Evolutionary conservation across 768 basidiomycete species (phyloP).

Genomic region (Rhizopogon rudus): DNA sequence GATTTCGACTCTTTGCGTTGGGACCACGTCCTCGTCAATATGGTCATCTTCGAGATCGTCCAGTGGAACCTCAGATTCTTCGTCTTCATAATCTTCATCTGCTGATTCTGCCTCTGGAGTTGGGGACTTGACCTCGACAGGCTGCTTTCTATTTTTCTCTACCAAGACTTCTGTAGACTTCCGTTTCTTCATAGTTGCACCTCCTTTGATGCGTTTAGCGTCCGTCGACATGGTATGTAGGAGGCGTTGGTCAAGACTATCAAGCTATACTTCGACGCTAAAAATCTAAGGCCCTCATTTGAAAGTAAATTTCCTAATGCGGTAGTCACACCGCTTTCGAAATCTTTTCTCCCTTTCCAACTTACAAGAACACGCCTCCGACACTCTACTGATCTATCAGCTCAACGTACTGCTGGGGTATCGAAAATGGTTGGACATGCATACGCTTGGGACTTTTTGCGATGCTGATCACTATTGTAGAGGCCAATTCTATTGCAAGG

Average conservation of each 20-base stretch:
- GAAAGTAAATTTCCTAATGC: background rate
- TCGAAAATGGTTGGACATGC: background rate
- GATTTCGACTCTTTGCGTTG: constrained; percentile 69
- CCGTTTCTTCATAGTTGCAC: background rate
- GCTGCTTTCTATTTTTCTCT: background rate
- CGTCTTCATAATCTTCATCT: constrained; percentile 21
- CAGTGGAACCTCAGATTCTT: constrained; percentile 47
- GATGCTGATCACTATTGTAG: constrained; percentile 27
- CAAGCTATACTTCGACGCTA: background rate
- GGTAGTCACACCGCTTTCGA: background rate
- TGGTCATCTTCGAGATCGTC: constrained; percentile 61
- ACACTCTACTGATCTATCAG: background rate
- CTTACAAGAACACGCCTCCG: too few species aligned
- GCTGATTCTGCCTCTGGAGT: constrained; percentile 8
- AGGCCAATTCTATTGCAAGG: constrained; percentile 75
- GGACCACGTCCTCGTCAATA: constrained; percentile 77
- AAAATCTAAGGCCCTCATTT: too few species aligned
- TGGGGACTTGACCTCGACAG: background rate
- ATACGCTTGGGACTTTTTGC: background rate
- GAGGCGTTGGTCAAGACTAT: background rate
- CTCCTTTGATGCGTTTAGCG: background rate
- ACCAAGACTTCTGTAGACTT: background rate
- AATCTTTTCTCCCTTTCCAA: too few species aligned
- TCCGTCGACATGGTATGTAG: background rate
- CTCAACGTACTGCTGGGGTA: background rate